Percentiles rank a stretch among this genome's conserved stretches.
phyloP scores from a whole-genome alignment of 129 eudicot species.

The Artemisia argyi region DNA sequence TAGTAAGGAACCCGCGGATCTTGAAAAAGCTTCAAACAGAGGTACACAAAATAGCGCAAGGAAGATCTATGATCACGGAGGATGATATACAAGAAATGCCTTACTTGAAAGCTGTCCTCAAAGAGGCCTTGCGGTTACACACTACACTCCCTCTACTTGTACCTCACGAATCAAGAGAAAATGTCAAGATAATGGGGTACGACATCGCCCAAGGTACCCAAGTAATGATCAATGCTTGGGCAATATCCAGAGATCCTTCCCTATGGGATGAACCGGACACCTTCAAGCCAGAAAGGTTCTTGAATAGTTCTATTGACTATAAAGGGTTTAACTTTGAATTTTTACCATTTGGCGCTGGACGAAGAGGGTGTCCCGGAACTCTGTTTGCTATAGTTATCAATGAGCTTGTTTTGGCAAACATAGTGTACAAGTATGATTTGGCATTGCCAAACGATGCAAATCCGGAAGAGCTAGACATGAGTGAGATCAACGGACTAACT shows the following conservation, averaged over 20 bases:
- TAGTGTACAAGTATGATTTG: constrained; percentile 7
- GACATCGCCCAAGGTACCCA: constrained; percentile 23
- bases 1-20: constrained; percentile 6
- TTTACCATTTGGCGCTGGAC: constrained; percentile 38
- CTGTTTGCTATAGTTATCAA: constrained; percentile 37
- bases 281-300: constrained; percentile 41
- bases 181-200: constrained; percentile 14
- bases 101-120: constrained; percentile 18
- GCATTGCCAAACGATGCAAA: constrained; percentile 36
- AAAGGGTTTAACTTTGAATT: constrained; percentile 23
- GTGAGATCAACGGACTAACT: constrained; percentile 31
- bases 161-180: constrained; percentile 10
- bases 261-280: constrained; percentile 26
- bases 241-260: constrained; percentile 8
- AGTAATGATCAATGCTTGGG: constrained; percentile 12
- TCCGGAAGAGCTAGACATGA: constrained; percentile 44
- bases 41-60: constrained; percentile 6
- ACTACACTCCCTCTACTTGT: constrained; percentile 13
- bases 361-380: constrained; percentile 60
- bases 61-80: constrained; percentile 14
- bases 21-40: constrained; percentile 18
- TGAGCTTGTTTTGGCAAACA: constrained; percentile 48
- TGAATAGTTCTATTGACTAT: not conserved
- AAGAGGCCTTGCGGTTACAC: constrained; percentile 13
- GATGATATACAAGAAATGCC: constrained; percentile 9